Percentiles rank a stretch among this genome's conserved stretches.
These are phyloP conservation scores for Suillus plorans DNA, from an alignment of 768 basidiomycete genomes.

Conservation along the genomic window DNA sequence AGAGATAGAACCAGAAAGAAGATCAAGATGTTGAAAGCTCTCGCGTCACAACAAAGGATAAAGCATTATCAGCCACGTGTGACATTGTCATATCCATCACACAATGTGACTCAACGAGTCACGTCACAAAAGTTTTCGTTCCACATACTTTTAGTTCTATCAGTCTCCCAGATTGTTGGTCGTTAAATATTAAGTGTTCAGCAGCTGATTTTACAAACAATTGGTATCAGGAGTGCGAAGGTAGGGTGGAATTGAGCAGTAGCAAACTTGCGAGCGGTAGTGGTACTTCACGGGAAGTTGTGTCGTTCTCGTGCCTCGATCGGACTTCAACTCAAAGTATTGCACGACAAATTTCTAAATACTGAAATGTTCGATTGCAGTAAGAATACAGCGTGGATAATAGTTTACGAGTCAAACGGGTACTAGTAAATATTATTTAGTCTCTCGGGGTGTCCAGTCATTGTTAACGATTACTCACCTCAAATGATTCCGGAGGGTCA, in stretches of 20 bases:
- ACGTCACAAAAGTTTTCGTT: slow-evolving; percentile 10
- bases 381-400: slow-evolving; percentile 10
- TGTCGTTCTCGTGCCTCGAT: not conserved
- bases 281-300: not conserved
- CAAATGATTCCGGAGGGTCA: slow-evolving; percentile 76
- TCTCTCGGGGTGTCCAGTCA: not conserved
- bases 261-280: not conserved
- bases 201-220: not conserved
- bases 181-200: too few species aligned
- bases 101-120: slow-evolving; percentile 20
- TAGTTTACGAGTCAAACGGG: slow-evolving; percentile 60
- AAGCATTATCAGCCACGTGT: slow-evolving; percentile 4
- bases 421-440: slow-evolving; percentile 50
- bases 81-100: slow-evolving; percentile 27
- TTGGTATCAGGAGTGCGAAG: not conserved
- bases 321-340: slow-evolving; percentile 4
- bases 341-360: not conserved
- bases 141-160: not conserved
- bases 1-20: slow-evolving; percentile 11
- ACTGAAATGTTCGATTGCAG: slow-evolving; percentile 6
- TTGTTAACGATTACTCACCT: slow-evolving; percentile 51
- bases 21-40: slow-evolving; percentile 14
- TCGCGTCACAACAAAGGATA: slow-evolving; percentile 17
- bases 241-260: not conserved
- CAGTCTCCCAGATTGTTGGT: not conserved